Base-by-base conservation (phyloP, 768 basidiomycete species). In the Mycena amicta region DNA sequence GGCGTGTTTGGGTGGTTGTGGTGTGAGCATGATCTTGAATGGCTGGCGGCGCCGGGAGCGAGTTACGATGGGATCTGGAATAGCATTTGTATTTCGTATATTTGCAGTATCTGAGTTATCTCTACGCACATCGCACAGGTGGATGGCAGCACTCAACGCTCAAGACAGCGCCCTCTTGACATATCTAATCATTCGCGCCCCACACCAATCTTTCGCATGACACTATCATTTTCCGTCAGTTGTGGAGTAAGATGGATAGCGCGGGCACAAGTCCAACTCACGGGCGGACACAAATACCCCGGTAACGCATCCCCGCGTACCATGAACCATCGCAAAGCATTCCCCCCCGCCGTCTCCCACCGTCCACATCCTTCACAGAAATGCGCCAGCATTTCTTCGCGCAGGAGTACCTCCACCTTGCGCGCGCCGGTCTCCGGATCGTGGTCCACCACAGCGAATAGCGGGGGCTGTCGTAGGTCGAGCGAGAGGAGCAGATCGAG, bases 401-500 rank as follows among this genome's bases (percentile, higher is more conserved):
- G 59, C 18, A 66, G 28, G 25, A 66, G 57, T 4, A 66, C 62
- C 49, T 61, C 62, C 20, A 66, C 62, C 23, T 62, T 55, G 51
- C 49, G 54, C 13, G 20, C 29, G 3, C 56, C 51, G 13, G 28
- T 22, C n/a, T 39, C 26, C n/a, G 18, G 23, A 27, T 56, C 59
- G 25, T 58, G 43, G 37, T 63, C 65, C 16, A 63, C 52, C 13
- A 64, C 49, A 0, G 59, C 59, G 28, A 66, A 52, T 6, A 66
- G 57, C n/a, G 62, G 59, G 0, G 46, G 57, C 30, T 61, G 37
- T 12, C 16, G 46, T 22, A 63, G 26, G 13, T 56, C 62, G 3
- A 64, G 49, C 25, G 39, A n/a, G 1, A 64, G 49, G 3, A 66
- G 59, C 11, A 63, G 50, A 15, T 64, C 65, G 20, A 66, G 60